Base-by-base conservation (phyloP, 2,329 filamentous ascomycete genomes). In the Rugonectria rugulosa region DNA sequence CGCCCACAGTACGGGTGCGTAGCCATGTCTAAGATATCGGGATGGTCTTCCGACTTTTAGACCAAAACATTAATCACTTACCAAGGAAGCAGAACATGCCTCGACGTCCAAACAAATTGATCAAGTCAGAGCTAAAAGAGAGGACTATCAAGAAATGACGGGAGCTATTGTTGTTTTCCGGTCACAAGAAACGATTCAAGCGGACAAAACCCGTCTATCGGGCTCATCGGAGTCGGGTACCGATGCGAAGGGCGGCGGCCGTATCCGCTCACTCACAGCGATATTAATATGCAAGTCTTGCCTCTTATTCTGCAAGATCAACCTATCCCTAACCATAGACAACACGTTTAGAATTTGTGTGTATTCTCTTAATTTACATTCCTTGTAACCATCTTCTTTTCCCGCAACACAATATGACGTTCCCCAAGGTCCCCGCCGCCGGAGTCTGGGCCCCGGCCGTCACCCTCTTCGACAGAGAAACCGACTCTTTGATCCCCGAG, bases 391-490 rank as follows among this genome's bases (percentile, higher is more conserved):
- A n/a, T n/a, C n/a, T n/a, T 3, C 12, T n/a, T 11, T 11, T 23
- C 38, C 20, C 19, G 2, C 15, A 19, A n/a, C 7, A 17, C 32
- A 53, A 5, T 6, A 67, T 68, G 65, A 15, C 56, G 8, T 50
- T 45, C 24, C 46, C 55, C 27, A 63, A 38, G 53, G 57, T 62
- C 14, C 65, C 65, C 20, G 57, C 72, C 6, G 63, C 62, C 8
- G 77, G 72, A 50, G 77, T 82, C 46, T 84, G 79, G 78, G 78
- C 74, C 44, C 81, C 82, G 5, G 79, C 81, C 3, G 76, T 84
- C 32, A 84, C 82, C n/a, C 80, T 82, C 63, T 83, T 85, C 68
- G 68, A 83, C 68, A 76, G 74, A 19, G 68, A 64, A 12, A 80
- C 75, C 31, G 82, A 84, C 62, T 73, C 73, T 0, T 66, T 84